Conservation (phyloP, 257 asterid genomes). For the Nicotiana obtusifolia region DNA sequence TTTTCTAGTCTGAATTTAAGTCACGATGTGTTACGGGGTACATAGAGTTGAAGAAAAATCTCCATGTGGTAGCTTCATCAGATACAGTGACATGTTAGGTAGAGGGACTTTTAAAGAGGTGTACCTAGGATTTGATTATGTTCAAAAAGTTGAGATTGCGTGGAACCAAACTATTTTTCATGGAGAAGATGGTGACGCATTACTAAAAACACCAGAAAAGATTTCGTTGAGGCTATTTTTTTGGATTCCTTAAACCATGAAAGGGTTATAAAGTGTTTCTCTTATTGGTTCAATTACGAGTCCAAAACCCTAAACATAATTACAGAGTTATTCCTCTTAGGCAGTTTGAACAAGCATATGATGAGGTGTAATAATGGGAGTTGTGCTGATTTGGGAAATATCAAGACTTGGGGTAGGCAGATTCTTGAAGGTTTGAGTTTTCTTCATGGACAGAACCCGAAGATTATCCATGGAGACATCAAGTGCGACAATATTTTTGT, state of each 20-base stretch:
- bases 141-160: constrained; percentile 22
- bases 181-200: background rate
- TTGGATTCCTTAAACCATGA: constrained; percentile 29
- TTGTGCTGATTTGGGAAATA: constrained; percentile 4
- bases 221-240: constrained; percentile 24
- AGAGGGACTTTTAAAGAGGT: constrained; percentile 24
- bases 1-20: no score
- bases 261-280: constrained; percentile 32
- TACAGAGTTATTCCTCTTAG: constrained; percentile 29
- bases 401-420: constrained; percentile 32
- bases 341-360: constrained; percentile 23
- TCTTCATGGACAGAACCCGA: constrained; percentile 24
- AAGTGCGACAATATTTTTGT: constrained; percentile 34
- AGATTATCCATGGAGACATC: constrained; percentile 27
- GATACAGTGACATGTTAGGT: background rate
- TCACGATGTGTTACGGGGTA: background rate
- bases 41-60: background rate
- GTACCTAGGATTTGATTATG: constrained; percentile 28
- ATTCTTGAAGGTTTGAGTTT: constrained; percentile 22
- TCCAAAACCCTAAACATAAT: constrained; percentile 25
- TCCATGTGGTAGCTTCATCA: background rate
- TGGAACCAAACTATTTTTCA: constrained; percentile 30
- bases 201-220: background rate
- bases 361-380: background rate
- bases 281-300: constrained; percentile 31